Evolutionary conservation across 2,329 filamentous ascomycete species (phyloP).

Genomic region (Paecilomyces sp.): DNA sequence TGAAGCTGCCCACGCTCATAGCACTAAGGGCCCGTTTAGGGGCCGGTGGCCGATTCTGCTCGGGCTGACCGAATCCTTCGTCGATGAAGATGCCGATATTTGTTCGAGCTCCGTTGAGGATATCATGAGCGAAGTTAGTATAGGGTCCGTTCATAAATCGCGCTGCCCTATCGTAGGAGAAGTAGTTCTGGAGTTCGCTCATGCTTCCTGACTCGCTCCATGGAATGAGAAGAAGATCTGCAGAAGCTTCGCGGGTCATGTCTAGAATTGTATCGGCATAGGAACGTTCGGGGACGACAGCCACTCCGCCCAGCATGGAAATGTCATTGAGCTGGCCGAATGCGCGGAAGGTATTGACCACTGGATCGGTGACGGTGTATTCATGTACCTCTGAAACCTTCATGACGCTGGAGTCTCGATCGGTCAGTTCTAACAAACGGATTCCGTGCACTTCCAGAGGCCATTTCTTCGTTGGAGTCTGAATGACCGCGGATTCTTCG

Average conservation of each 20-base stretch:
- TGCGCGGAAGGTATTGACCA: conserved; percentile 84
- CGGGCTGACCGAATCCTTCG: conserved; percentile 45
- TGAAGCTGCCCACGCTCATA: conserved; percentile 52
- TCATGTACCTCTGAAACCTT: conserved; percentile 78
- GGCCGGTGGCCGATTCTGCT: conserved; percentile 12
- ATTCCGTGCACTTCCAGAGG: conserved; percentile 72
- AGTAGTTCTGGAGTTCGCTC: conserved; percentile 54
- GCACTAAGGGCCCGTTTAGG: conserved; percentile 44
- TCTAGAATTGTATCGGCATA: conserved; percentile 71
- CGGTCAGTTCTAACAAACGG: conserved; percentile 79
- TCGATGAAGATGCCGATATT: conserved; percentile 77
- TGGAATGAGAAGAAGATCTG: conserved; percentile 73
- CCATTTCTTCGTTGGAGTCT: conserved; percentile 8
- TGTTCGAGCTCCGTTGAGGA: conserved; percentile 57
- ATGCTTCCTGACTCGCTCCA: conserved; percentile 82
- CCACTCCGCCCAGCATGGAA: conserved; percentile 72
- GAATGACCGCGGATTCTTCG: conserved; percentile 14
- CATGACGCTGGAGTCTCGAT: conserved; percentile 94
- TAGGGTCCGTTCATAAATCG: conserved; percentile 59
- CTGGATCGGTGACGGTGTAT: conserved; percentile 64
- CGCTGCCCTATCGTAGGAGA: conserved; percentile 45
- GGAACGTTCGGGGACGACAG: conserved; percentile 67
- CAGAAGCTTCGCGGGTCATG: conserved; percentile 61
- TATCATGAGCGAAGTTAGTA: conserved; percentile 63
- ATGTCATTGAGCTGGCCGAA: conserved; percentile 81